phyloP scores from a whole-genome alignment of 2,329 filamentous ascomycete species.

The Verticillium isaacii region DNA sequence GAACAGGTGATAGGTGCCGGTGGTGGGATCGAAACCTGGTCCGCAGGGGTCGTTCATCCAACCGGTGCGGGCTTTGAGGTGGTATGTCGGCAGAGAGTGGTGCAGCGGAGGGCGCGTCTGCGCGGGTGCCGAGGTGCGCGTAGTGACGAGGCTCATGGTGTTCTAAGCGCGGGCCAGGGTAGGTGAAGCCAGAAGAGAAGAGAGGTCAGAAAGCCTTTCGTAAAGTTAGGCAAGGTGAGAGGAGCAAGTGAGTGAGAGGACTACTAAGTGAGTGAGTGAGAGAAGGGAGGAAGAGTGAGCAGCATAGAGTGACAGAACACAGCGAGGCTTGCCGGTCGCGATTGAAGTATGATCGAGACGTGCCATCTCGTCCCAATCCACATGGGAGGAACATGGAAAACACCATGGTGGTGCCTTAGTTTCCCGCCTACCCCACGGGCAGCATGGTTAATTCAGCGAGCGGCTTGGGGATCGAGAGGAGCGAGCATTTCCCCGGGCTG shows the following conservation, averaged over 20 bases:
- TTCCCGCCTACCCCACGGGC: background rate
- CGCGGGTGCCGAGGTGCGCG: background rate
- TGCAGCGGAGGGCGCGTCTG: background rate
- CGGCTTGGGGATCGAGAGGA: background rate
- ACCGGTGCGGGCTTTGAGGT: slow-evolving; percentile 17
- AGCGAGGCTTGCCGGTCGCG: background rate
- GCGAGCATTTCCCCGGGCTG: background rate
- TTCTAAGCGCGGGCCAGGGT: too few species aligned
- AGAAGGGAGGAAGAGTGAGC: background rate
- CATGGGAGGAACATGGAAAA: background rate
- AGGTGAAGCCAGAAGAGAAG: background rate
- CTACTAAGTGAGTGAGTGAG: background rate
- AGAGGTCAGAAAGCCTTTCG: background rate
- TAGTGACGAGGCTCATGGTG: slow-evolving; percentile 1
- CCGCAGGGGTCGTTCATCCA: slow-evolving; percentile 42
- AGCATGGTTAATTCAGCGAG: background rate
- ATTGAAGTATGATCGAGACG: background rate
- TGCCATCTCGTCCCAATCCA: background rate
- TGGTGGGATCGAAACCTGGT: slow-evolving; percentile 41
- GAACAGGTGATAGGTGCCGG: slow-evolving; percentile 44
- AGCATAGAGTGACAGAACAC: background rate
- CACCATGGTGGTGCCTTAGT: background rate
- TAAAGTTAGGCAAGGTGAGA: background rate
- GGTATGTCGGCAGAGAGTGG: background rate
- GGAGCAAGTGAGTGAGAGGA: background rate